A percentile compares a stretch with the other conserved stretches of the same genome.
Evolutionary conservation across 371 early-diverging fungal species (phyloP).

Genomic region (Chytridium lagenaria): DNA sequence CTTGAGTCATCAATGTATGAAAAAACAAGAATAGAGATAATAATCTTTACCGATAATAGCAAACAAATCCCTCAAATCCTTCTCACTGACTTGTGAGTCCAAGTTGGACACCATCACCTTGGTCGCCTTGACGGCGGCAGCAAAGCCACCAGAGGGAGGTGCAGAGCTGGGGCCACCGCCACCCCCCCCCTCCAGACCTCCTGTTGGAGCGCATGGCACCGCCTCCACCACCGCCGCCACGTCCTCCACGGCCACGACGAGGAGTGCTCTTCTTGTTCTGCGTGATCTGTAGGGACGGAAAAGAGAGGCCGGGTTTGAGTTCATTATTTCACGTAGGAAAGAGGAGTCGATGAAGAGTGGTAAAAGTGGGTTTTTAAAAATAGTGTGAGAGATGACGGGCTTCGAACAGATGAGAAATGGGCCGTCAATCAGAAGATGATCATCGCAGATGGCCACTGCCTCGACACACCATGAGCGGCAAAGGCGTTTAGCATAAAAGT

Average conservation of each 20-base stretch:
- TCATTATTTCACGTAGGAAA: not conserved
- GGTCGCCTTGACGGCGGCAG: conserved; percentile 28
- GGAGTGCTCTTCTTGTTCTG: conserved; percentile 20
- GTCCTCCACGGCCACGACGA: not conserved
- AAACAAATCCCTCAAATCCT: conserved; percentile 58
- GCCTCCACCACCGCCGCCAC: conserved; percentile 52
- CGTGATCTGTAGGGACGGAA: conserved; percentile 15
- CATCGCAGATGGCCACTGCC: too few relatives aligned
- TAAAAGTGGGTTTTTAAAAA: not conserved
- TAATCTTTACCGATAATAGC: conserved; percentile 40
- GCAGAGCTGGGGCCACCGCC: conserved; percentile 54
- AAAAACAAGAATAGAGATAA: not conserved
- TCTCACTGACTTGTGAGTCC: conserved; percentile 71
- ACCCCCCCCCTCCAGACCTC: conserved; percentile 54
- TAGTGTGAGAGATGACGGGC: too few relatives aligned
- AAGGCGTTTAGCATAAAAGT: too few relatives aligned
- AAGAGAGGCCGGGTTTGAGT: too few relatives aligned
- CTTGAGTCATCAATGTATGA: too few relatives aligned
- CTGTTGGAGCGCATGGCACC: conserved; percentile 54
- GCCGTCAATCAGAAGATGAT: too few relatives aligned
- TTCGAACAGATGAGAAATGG: too few relatives aligned
- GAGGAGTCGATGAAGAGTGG: not conserved
- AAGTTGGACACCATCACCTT: conserved; percentile 79
- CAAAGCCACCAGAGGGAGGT: conserved; percentile 39
- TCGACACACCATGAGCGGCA: too few relatives aligned